These are phyloP conservation scores for Amanita muscaria DNA, from an alignment of 768 basidiomycete species.

Conservation along the genomic window DNA sequence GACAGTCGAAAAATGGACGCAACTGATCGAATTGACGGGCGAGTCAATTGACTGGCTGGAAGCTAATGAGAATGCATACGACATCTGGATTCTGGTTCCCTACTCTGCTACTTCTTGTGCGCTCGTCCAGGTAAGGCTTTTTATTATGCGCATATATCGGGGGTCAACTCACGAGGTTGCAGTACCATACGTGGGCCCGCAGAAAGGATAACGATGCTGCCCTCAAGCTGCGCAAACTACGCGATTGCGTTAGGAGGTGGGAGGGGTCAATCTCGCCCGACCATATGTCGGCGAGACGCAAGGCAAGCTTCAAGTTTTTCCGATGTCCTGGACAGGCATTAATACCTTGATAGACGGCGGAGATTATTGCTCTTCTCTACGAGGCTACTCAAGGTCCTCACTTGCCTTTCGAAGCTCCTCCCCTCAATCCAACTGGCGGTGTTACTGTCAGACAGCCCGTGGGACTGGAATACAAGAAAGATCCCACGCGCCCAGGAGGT, in stretches of 20 bases:
- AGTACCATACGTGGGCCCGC: conserved; percentile 94
- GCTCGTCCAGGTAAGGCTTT: conserved; percentile 69
- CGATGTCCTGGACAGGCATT: neutral
- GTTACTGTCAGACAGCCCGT: conserved; percentile 47
- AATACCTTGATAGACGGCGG: conserved; percentile 54
- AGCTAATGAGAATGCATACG: conserved; percentile 69
- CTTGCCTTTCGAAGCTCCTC: conserved; percentile 44
- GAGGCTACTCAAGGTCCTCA: conserved; percentile 83
- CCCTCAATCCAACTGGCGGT: conserved; percentile 74
- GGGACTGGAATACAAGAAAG: conserved; percentile 65
- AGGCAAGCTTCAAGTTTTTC: conserved; percentile 40
- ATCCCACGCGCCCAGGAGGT: conserved; percentile 74
- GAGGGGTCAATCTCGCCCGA: conserved; percentile 81
- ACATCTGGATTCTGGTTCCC: conserved; percentile 79
- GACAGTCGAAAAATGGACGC: conserved; percentile 72
- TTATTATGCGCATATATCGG: too few species aligned
- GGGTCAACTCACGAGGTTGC: too few species aligned
- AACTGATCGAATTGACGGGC: conserved; percentile 61
- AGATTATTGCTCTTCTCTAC: conserved; percentile 86
- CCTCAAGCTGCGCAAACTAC: conserved; percentile 65
- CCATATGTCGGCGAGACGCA: conserved; percentile 90
- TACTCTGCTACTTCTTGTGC: conserved; percentile 87
- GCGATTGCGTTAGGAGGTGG: conserved; percentile 83
- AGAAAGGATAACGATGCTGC: conserved; percentile 71
- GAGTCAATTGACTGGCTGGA: conserved; percentile 90